Percentiles rank a stretch among this genome's conserved stretches.
Evolutionary conservation across 83 land plant species (phyloP).

Genomic region (Picea mariana): DNA sequence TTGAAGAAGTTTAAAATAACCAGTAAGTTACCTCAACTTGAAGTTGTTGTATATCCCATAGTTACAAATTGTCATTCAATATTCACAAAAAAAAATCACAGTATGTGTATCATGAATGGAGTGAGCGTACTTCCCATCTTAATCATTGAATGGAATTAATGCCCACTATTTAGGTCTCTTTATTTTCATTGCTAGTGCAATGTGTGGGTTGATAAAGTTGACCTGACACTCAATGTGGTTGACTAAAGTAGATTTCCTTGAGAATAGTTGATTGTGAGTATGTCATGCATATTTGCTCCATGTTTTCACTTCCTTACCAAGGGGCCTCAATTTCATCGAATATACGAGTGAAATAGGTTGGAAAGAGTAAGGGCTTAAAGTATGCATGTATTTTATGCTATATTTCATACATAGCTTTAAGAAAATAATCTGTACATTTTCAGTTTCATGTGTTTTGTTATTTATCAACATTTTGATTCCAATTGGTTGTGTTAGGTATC

Average conservation of each 20-base stretch:
- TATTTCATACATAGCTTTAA: too few species aligned
- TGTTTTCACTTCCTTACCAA: conserved; percentile 61
- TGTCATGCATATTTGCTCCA: conserved; percentile 64
- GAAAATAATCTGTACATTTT: too few species aligned
- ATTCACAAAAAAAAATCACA: not conserved
- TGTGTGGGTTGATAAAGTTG: too few species aligned
- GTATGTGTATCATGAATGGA: not conserved
- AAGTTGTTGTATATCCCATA: not conserved
- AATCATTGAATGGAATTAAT: not conserved
- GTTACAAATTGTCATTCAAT: too few species aligned
- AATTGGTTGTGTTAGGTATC: conserved; percentile 36
- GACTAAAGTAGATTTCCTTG: not conserved
- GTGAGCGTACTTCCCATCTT: not conserved
- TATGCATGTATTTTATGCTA: not conserved
- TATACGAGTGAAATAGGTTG: conserved; percentile 56
- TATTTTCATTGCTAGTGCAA: not conserved
- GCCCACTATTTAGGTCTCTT: not conserved
- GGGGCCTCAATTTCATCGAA: conserved; percentile 73
- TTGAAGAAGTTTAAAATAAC: not conserved
- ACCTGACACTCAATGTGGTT: not conserved
- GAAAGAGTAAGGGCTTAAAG: conserved; percentile 57
- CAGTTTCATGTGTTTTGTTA: not conserved
- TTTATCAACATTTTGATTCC: too few species aligned
- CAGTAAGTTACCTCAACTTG: not conserved
- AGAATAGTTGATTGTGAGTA: not conserved